Evolutionary conservation across 2,329 filamentous ascomycete species (phyloP).

Genomic region (Hypoxylon sp.): DNA sequence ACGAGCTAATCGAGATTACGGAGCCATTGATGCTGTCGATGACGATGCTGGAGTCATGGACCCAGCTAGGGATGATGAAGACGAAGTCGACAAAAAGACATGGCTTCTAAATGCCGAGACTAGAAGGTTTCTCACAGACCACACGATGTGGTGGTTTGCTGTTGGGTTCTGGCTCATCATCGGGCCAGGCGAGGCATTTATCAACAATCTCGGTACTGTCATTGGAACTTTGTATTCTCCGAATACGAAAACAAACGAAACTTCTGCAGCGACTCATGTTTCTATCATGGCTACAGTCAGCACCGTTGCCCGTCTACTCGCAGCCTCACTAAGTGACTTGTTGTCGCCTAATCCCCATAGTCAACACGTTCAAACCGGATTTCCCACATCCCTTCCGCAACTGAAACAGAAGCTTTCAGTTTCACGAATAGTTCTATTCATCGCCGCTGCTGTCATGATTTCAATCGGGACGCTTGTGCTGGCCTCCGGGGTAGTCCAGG

Average conservation of each 20-base stretch:
- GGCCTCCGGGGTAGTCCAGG: conserved; percentile 80
- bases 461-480: conserved; percentile 83
- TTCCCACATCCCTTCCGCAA: conserved; percentile 52
- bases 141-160: conserved; percentile 96
- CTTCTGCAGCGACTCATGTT: conserved; percentile 87
- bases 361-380: conserved; percentile 67
- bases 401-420: conserved; percentile 67
- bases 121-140: conserved; percentile 84
- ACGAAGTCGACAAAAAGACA: conserved; percentile 75
- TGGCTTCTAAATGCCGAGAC: conserved; percentile 95
- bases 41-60: conserved; percentile 61
- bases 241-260: conserved; percentile 60
- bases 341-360: conserved; percentile 79
- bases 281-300: conserved; percentile 92
- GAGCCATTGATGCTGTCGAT: conserved; percentile 66
- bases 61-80: conserved; percentile 55
- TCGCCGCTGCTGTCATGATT: conserved; percentile 80
- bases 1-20: conserved; percentile 71
- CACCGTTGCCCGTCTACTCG: conserved; percentile 89
- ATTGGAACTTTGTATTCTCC: conserved; percentile 86
- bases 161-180: conserved; percentile 92
- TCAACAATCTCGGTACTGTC: conserved; percentile 96
- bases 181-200: conserved; percentile 96
- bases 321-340: conserved; percentile 89
- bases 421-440: conserved; percentile 84